These are phyloP conservation scores for Coniosporium apollinis DNA, from an alignment of 495 filamentous ascomycete genomes.

Conservation along the genomic window DNA sequence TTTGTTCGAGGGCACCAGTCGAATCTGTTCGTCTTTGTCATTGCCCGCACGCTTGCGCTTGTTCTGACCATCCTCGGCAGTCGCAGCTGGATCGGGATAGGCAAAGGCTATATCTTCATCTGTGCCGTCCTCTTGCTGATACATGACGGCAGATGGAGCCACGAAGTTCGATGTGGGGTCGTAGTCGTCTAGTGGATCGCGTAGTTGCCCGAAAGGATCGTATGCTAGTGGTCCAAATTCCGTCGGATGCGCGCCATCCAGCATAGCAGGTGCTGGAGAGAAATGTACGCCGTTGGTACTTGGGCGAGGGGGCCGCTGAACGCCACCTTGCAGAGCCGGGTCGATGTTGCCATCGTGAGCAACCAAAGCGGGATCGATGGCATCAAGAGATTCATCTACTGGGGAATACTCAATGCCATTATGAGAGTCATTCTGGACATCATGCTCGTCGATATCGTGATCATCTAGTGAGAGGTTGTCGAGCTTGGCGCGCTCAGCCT, in stretches of 20 bases:
- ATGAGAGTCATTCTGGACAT: constrained; percentile 11
- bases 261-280: constrained; percentile 6
- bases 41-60: constrained; percentile 1
- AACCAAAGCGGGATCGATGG: constrained; percentile 33
- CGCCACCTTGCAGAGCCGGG: constrained; percentile 4
- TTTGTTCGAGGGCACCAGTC: constrained; percentile 8
- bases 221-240: constrained; percentile 5
- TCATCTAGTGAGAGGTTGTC: constrained; percentile 26
- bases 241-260: constrained; percentile 8
- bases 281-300: neutral
- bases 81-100: constrained; percentile 15
- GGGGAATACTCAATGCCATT: constrained; percentile 16
- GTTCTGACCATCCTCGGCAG: constrained; percentile 3
- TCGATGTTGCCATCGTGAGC: constrained; percentile 8
- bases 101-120: constrained; percentile 9
- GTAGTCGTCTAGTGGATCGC: neutral
- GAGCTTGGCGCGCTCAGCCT: constrained; percentile 32
- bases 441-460: constrained; percentile 20
- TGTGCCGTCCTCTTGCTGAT: constrained; percentile 9
- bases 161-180: constrained; percentile 8
- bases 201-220: constrained; percentile 1
- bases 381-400: constrained; percentile 25
- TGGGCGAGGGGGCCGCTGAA: neutral
- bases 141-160: constrained; percentile 21
- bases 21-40: constrained; percentile 9